Evolutionary conservation across 768 basidiomycete species (phyloP), one percentile per base, ranked within the genome.

Genomic region (Mycena olivaceomarginata): DNA sequence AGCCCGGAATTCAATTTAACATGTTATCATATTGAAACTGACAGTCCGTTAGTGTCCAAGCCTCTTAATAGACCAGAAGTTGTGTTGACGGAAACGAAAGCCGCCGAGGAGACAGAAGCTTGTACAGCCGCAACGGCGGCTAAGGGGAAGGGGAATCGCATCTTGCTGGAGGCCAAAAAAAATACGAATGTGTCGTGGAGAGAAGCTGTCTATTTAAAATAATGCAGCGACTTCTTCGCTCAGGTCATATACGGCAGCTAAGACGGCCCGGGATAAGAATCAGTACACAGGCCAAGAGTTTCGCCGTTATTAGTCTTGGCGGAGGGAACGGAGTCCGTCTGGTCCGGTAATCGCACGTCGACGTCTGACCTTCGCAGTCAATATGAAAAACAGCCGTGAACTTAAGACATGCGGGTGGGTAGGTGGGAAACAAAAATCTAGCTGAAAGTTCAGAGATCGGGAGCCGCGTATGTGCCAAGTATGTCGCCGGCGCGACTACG

Each of bases 41-140:
- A 41, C 64, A n/a, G 9, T 62, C 70, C 65, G n/a, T 66, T 45
- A 43, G 8, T 51, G 5, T 57, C 16, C n/a, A 56, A 67, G 31
- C 72, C 72, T 40, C 59, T 45, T 37, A 74, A 63, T 45, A 67
- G 10, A 9, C 72, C 71, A 6, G 48, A 65, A 16, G 70, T 72
- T 18, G 71, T 72, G 0, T 5, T 20, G 39, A 72, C 18, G n/a
- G 40, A n/a, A 39, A 56, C 51, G 8, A 46, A 40, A n/a, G 62
- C 25, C 10, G 62, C 71, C 25, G 12, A 43, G 20, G 37, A 72
- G 48, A 65, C 45, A 1, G 60, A 48, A 22, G 37, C 57, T 3
- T 37, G 25, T 25, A 60, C 25, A 18, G 31, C 65, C 2, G 46
- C 6, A 31, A 16, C 45, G 65, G 60, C 40, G 43, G 20, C 57